Evolutionary conservation across 2,329 filamentous ascomycete species (phyloP).

Genomic region (Calcarisporium arbuscula): DNA sequence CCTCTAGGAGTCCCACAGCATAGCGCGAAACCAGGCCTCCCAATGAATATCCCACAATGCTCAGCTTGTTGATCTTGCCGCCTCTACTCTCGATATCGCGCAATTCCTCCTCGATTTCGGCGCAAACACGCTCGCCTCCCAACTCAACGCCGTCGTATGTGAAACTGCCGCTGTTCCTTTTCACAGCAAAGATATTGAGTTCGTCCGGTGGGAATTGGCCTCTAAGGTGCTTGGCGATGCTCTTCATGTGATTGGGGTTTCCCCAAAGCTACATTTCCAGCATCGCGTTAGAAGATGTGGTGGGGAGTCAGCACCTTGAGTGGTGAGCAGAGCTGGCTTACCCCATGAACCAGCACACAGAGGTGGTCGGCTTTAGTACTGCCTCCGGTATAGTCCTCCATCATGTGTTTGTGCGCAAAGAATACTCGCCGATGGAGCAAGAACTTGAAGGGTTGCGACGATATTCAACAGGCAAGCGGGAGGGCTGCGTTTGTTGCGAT

Average conservation of each 20-base stretch:
- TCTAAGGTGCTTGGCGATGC: slow-evolving; percentile 59
- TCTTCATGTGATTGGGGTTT: slow-evolving; percentile 66
- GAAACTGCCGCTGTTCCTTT: slow-evolving; percentile 67
- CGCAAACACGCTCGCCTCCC: slow-evolving; percentile 60
- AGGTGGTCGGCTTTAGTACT: slow-evolving; percentile 59
- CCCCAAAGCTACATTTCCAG: slow-evolving; percentile 76
- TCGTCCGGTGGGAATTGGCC: slow-evolving; percentile 53
- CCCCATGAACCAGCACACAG: slow-evolving; percentile 71
- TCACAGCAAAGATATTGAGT: slow-evolving; percentile 64
- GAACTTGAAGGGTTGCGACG: too few species aligned
- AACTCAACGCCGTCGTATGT: slow-evolving; percentile 66
- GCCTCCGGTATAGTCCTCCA: slow-evolving; percentile 41
- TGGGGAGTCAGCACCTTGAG: too few species aligned
- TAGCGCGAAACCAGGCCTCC: slow-evolving; percentile 84
- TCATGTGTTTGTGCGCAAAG: too few species aligned
- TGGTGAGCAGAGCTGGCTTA: too few species aligned
- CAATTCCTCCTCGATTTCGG: slow-evolving; percentile 61
- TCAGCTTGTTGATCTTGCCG: slow-evolving; percentile 71
- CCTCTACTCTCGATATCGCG: slow-evolving; percentile 53
- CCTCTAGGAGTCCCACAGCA: slow-evolving; percentile 75
- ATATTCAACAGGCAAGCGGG: too few species aligned
- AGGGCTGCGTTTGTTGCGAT: too few species aligned
- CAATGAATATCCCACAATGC: slow-evolving; percentile 82
- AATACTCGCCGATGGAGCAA: too few species aligned
- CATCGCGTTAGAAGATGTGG: too few species aligned